Evolutionary conservation across 768 basidiomycete species (phyloP), one percentile per base, ranked within the genome.

Genomic region (Leucosporidium scottii): DNA sequence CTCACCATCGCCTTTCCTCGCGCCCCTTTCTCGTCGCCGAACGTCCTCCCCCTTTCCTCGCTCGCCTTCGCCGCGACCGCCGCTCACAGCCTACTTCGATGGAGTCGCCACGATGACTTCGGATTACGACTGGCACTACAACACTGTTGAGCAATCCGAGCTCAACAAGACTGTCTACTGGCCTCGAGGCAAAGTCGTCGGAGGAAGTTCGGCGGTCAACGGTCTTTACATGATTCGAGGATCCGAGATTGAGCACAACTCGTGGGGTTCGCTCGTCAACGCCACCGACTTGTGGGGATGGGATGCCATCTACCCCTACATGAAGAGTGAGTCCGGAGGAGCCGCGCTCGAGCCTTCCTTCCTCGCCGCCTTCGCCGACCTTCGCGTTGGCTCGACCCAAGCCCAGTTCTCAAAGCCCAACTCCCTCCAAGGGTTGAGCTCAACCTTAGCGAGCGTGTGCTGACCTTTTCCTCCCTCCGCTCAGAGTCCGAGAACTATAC

Each of bases 401-500:
- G n/a, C n/a, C n/a, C n/a, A n/a, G n/a, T n/a, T n/a, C n/a, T n/a
- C n/a, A n/a, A n/a, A n/a, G n/a, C n/a, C n/a, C n/a, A n/a, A n/a
- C n/a, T n/a, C n/a, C n/a, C n/a, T n/a, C n/a, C n/a, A n/a, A n/a
- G n/a, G n/a, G n/a, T n/a, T n/a, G n/a, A n/a, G n/a, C n/a, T n/a
- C n/a, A n/a, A n/a, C n/a, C n/a, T n/a, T n/a, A n/a, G n/a, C n/a
- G 34, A 5, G 34, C 34, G 34, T 36, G 23, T 20, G 36, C 39
- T 25, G 58, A 47, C 23, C 36, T 17, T n/a, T 27, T 59, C 61
- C 50, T 58, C 34, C 13, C 55, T 18, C 31, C 20, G 23, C 21
- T 13, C 66, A 65, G 30, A 79, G 75, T 74, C 77, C 21, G 81
- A 82, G 63, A 79, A 74, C 30, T 81, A 76, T 66, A 78, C 79